A percentile compares a stretch with the other conserved stretches of the same genome.
phyloP scores from a whole-genome alignment of 768 basidiomycete species.

The Cantharellus anzutake region DNA sequence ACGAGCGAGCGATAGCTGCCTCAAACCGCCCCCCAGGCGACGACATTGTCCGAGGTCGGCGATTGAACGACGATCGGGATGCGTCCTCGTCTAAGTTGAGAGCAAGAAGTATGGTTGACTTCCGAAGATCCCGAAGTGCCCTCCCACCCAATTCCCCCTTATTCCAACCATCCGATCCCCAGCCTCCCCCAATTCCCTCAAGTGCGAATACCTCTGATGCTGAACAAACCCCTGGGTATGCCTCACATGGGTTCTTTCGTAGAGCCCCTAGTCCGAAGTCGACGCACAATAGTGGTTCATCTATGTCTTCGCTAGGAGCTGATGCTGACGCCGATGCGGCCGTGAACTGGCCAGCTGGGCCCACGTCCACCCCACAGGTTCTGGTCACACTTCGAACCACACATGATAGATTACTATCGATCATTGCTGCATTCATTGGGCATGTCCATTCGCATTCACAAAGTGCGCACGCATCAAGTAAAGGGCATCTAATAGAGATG shows the following conservation, averaged over 20 bases:
- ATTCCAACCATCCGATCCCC: not conserved
- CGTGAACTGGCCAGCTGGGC: slow-evolving; percentile 33
- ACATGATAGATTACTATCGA: slow-evolving; percentile 80
- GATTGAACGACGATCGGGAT: not conserved
- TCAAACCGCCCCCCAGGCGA: not conserved
- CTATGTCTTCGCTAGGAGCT: slow-evolving; percentile 28
- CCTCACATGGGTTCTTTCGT: too few species aligned
- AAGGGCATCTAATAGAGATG: slow-evolving; percentile 84
- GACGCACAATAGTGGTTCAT: slow-evolving; percentile 40
- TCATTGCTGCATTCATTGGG: slow-evolving; percentile 93
- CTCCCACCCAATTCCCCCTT: not conserved
- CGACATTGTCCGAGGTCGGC: not conserved
- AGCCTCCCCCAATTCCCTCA: not conserved
- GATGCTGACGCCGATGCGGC: slow-evolving; percentile 17
- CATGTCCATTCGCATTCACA: slow-evolving; percentile 89
- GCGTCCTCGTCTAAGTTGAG: not conserved
- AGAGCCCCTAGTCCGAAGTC: not conserved
- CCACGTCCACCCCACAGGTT: slow-evolving; percentile 46
- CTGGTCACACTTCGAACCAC: slow-evolving; percentile 61
- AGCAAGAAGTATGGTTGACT: not conserved
- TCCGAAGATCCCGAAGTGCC: not conserved
- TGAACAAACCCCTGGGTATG: not conserved
- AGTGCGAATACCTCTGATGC: not conserved
- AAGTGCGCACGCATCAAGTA: slow-evolving; percentile 77
- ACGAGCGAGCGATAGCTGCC: not conserved